Conservation (phyloP, 1,139 yeast species). For the Sugiyamaella novakii region DNA sequence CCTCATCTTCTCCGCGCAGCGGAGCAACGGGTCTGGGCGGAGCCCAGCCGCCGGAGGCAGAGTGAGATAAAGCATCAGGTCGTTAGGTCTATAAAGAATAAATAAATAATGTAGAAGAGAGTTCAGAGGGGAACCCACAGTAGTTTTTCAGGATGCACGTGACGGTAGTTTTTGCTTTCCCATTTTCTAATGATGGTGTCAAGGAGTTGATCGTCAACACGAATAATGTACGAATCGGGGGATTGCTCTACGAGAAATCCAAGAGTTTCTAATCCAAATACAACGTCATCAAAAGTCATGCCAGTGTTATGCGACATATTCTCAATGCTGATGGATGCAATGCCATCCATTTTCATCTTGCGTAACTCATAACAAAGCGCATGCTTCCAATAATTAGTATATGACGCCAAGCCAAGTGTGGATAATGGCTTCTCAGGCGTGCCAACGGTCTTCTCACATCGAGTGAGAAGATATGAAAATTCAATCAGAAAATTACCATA, state of each 20-base stretch:
- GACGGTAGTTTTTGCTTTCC: conserved; percentile 58
- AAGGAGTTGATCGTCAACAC: conserved; percentile 53
- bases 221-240: conserved; percentile 51
- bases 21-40: conserved; percentile 12
- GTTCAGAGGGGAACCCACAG: conserved; percentile 18
- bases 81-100: conserved; percentile 2
- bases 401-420: conserved; percentile 81
- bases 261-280: conserved; percentile 81
- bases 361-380: conserved; percentile 56
- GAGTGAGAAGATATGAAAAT: conserved; percentile 77
- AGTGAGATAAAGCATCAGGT: neutral
- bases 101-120: neutral
- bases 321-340: conserved; percentile 52
- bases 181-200: conserved; percentile 52
- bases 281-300: conserved; percentile 77
- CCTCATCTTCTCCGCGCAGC: conserved; percentile 14
- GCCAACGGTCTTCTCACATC: conserved; percentile 76
- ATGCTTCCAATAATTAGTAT: conserved; percentile 83
- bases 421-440: conserved; percentile 95
- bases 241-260: conserved; percentile 53
- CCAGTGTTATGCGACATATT: conserved; percentile 73
- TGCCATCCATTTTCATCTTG: conserved; percentile 40
- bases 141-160: conserved; percentile 44
- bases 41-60: conserved; percentile 9
- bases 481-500: conserved; percentile 88